Conservation (phyloP, 495 filamentous ascomycete genomes). For the Penicillium nucicola region DNA sequence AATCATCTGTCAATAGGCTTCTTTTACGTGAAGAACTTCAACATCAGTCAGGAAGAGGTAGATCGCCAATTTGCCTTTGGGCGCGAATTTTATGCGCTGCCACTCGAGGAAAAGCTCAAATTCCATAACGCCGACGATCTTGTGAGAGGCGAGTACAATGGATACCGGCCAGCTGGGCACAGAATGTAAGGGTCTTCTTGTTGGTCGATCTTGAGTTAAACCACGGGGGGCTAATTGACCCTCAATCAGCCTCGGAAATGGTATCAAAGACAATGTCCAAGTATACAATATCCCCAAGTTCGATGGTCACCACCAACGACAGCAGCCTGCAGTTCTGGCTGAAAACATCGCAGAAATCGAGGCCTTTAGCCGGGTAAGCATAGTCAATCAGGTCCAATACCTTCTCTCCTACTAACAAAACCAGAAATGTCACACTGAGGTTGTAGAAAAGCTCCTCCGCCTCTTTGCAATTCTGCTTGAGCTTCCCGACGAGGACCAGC, state of each 20-base stretch:
- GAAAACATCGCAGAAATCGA: conserved; percentile 35
- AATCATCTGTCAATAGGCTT: conserved; percentile 26
- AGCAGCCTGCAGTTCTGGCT: conserved; percentile 35
- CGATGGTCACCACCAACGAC: conserved; percentile 37
- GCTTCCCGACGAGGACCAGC: conserved; percentile 47
- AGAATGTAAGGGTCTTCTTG: conserved; percentile 29
- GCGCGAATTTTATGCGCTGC: conserved; percentile 52
- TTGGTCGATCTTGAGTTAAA: not conserved
- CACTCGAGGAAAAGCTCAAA: conserved; percentile 53
- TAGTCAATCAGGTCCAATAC: not conserved
- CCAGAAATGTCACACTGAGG: conserved; percentile 47
- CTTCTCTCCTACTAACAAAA: not conserved
- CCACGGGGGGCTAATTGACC: not conserved
- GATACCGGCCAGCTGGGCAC: conserved; percentile 42
- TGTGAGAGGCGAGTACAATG: conserved; percentile 37
- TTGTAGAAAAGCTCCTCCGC: conserved; percentile 49
- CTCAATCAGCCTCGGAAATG: conserved; percentile 35
- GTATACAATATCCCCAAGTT: conserved; percentile 54
- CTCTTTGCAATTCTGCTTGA: conserved; percentile 51
- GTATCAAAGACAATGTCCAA: conserved; percentile 47
- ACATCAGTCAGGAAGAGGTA: conserved; percentile 53
- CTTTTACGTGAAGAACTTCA: conserved; percentile 56
- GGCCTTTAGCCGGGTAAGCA: conserved; percentile 38
- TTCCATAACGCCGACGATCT: conserved; percentile 38
- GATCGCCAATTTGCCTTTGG: conserved; percentile 55